These are phyloP conservation scores for Chamaecrista fasciculata DNA, from an alignment of 306 rosid genomes.

Conservation along the genomic window DNA sequence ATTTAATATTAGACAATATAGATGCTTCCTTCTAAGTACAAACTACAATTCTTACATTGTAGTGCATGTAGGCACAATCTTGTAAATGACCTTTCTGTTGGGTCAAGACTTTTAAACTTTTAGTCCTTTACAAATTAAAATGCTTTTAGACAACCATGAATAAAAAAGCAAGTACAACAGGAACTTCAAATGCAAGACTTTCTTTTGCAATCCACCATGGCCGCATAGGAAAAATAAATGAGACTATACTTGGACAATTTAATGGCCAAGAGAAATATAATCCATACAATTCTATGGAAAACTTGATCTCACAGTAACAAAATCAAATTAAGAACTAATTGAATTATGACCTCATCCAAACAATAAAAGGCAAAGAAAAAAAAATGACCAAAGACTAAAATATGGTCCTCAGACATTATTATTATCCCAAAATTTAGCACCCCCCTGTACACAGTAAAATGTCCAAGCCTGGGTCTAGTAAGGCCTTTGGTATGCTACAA, in stretches of 20 bases:
- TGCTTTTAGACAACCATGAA: too few species aligned
- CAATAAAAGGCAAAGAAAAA: constrained; percentile 11
- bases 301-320: neutral
- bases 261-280: neutral
- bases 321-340: constrained; percentile 1
- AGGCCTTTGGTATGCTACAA: constrained; percentile 21
- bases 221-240: neutral
- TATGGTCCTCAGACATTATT: constrained; percentile 7
- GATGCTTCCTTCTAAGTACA: too few species aligned
- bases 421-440: constrained; percentile 5
- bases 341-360: constrained; percentile 14
- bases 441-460: neutral
- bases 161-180: neutral
- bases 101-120: too few species aligned
- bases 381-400: neutral
- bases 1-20: too few species aligned
- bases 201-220: neutral
- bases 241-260: neutral
- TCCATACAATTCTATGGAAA: constrained; percentile 14
- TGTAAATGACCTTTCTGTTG: too few species aligned
- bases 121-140: too few species aligned
- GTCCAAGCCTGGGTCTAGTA: neutral
- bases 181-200: neutral
- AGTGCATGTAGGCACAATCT: too few species aligned
- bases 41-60: too few species aligned